These are phyloP conservation scores for Limnanthes douglasii DNA, from an alignment of 345 rosid species.

Conservation along the genomic window DNA sequence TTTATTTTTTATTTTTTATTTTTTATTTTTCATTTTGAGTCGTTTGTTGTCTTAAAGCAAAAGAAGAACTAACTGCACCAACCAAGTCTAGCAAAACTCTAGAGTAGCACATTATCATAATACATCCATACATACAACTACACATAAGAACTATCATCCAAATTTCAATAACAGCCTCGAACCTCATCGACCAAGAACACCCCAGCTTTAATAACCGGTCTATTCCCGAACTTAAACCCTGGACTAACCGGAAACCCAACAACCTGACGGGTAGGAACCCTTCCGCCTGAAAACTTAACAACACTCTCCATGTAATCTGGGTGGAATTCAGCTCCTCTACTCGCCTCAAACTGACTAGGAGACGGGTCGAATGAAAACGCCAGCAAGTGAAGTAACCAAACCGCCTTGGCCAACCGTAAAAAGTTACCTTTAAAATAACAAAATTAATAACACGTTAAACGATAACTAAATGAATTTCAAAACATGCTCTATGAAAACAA, in stretches of 20 bases:
- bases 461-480: too few relatives aligned
- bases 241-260: constrained; percentile 86
- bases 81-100: too few relatives aligned
- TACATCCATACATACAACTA: too few relatives aligned
- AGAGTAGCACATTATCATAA: too few relatives aligned
- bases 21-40: too few relatives aligned
- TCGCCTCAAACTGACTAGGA: constrained; percentile 76
- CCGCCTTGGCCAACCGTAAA: constrained; percentile 60
- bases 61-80: too few relatives aligned
- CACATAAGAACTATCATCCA: too few relatives aligned
- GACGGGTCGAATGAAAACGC: constrained; percentile 86
- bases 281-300: constrained; percentile 40
- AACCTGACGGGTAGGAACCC: constrained; percentile 47
- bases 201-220: constrained; percentile 66
- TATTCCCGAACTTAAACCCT: constrained; percentile 77
- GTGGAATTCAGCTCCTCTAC: constrained; percentile 68
- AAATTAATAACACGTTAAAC: too few relatives aligned
- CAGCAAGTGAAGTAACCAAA: constrained; percentile 88
- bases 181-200: constrained; percentile 52
- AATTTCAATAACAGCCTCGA: constrained; percentile 12
- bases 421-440: too few relatives aligned
- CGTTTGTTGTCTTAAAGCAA: too few relatives aligned
- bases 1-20: too few relatives aligned
- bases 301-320: constrained; percentile 85
- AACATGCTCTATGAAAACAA: too few relatives aligned